A percentile compares a stretch with the other conserved stretches of the same genome.
phyloP scores from a whole-genome alignment of 176 grass and related monocot genomes.

The Phoenix dactylifera region DNA sequence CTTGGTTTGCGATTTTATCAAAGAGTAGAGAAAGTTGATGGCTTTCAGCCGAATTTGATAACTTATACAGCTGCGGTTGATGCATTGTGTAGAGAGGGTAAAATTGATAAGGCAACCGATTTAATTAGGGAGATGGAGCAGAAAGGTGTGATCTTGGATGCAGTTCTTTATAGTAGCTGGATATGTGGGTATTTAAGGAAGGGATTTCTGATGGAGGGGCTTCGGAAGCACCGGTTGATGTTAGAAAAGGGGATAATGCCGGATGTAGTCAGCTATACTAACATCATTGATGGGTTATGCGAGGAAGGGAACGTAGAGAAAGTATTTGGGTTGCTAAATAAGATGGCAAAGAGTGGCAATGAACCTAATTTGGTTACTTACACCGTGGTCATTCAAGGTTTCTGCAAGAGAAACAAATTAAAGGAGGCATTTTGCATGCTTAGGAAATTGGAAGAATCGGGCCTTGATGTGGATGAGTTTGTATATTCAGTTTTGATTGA shows the following conservation, averaged over 20 bases:
- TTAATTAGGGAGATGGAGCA: constrained; percentile 39
- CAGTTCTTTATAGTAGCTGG: constrained; percentile 43
- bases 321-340: constrained; percentile 52
- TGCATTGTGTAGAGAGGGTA: constrained; percentile 41
- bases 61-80: constrained; percentile 35
- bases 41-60: constrained; percentile 44
- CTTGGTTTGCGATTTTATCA: constrained; percentile 46
- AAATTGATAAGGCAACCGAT: constrained; percentile 26
- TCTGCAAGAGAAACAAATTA: constrained; percentile 60
- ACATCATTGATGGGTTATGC: constrained; percentile 56
- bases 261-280: constrained; percentile 58
- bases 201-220: constrained; percentile 49
- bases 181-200: constrained; percentile 44
- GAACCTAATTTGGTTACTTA: constrained; percentile 70
- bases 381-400: constrained; percentile 58
- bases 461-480: constrained; percentile 46
- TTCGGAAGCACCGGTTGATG: constrained; percentile 41
- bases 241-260: constrained; percentile 41
- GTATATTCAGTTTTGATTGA: constrained; percentile 64
- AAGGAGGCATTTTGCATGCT: constrained; percentile 49
- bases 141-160: constrained; percentile 33
- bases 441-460: constrained; percentile 48
- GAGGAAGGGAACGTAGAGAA: constrained; percentile 67
- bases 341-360: constrained; percentile 31
- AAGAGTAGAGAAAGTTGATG: constrained; percentile 23